Conservation (phyloP, 2,329 filamentous ascomycete species). For the Sphaerulina vaccinii region DNA sequence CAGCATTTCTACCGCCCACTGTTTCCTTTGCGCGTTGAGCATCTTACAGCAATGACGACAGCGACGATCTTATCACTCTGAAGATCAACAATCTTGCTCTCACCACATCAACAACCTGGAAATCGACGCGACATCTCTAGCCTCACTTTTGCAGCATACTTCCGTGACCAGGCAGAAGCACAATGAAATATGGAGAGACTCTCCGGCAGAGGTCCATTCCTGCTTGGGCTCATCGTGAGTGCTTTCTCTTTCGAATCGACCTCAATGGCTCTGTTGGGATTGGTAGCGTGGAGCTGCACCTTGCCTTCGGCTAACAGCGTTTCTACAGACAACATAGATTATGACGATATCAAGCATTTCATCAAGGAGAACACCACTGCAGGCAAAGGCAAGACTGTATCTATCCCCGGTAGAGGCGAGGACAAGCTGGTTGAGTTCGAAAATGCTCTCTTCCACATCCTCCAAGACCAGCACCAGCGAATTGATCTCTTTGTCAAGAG, state of each 20-base stretch:
- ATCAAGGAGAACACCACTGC: conserved; percentile 78
- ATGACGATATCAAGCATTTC: conserved; percentile 80
- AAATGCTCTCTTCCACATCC: conserved; percentile 66
- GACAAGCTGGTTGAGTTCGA: conserved; percentile 62
- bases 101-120: too few relatives aligned
- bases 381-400: conserved; percentile 66
- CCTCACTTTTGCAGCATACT: not conserved
- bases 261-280: conserved; percentile 13
- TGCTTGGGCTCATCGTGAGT: conserved; percentile 73
- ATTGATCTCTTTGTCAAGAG: conserved; percentile 75
- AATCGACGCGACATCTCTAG: not conserved
- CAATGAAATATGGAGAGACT: conserved; percentile 75
- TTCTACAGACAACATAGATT: conserved; percentile 75
- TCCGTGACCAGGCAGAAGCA: conserved; percentile 3
- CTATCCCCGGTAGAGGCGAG: conserved; percentile 67
- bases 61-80: conserved; percentile 14
- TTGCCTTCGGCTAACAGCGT: conserved; percentile 12
- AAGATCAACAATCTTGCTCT: conserved; percentile 2
- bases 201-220: conserved; percentile 75
- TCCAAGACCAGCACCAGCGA: conserved; percentile 73
- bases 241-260: not conserved
- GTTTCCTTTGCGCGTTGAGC: not conserved
- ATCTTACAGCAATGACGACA: conserved; percentile 2
- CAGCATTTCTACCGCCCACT: not conserved
- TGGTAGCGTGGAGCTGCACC: conserved; percentile 4